Base-by-base conservation (phyloP, 805 yeast genomes). In the Jamesozyma piceae region DNA sequence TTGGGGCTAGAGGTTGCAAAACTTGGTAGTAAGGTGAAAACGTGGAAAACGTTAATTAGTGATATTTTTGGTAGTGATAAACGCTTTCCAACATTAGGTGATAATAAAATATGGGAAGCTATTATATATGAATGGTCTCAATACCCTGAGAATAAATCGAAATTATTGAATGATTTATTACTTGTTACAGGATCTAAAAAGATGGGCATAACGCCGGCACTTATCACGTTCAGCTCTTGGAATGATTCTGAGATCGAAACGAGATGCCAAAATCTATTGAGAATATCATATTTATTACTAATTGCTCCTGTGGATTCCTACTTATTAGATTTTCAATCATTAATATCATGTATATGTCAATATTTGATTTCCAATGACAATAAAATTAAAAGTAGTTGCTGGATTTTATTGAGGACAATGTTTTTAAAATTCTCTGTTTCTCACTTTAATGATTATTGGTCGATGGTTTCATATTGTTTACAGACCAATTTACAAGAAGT, bases 391-490 rank as follows among this genome's bases (percentile, higher is more conserved):
- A 48, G 59, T 2, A 51, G 49, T 9, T 50, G 73, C 44, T 75
- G 77, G 50, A 52, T 74, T 8, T 63, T 86, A 24, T 54, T 90
- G 34, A 69, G 97, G 41, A 82, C 79, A 0, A 60, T 88, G 10
- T 59, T 82, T 2, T 55, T 87, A 48, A 74, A 72, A 46, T 81
- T 79, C 46, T 74, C 79, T 20, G 78, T 76, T 35, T 62, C 75
- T 17, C 88, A 83, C 54, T 66, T 89, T 38, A 64, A 74, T 10
- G 76, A 84, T 10, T 66, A 77, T 43, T 88, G 95, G 95, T 72
- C 80, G 2, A 56, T 75, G 29, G 69, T 88, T 11, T 72, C 77
- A 29, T 79, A 82, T 29, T 76, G 77, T 43, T 59, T 90, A 43
- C 78, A 77, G 42, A 59, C 55, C 14, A 53, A 54, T 34, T 40